Evolutionary conservation across 2,329 filamentous ascomycete genomes (phyloP).

Genomic region (Ophiostoma sp.): DNA sequence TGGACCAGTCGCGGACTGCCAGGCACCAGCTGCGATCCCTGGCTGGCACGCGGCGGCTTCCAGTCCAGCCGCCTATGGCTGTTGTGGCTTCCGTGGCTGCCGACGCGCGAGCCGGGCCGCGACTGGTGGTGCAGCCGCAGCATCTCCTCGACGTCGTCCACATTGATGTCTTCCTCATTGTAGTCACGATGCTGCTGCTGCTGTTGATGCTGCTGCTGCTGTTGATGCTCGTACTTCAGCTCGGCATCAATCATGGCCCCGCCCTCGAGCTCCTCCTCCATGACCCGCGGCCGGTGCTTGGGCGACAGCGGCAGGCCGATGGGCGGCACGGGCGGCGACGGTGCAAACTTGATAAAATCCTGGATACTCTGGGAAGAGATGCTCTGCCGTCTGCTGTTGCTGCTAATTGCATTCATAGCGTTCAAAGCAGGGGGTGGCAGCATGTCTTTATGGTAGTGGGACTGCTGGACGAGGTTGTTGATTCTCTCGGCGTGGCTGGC

Average conservation of each 20-base stretch:
- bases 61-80: slow-evolving; percentile 14
- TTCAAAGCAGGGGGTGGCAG: slow-evolving; percentile 14
- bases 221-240: neutral
- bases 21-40: neutral
- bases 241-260: neutral
- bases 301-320: slow-evolving; percentile 24
- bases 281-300: slow-evolving; percentile 2
- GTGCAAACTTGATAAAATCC: slow-evolving; percentile 27
- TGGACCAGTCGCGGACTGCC: neutral
- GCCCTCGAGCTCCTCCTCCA: neutral
- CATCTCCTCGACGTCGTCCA: slow-evolving; percentile 17
- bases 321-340: slow-evolving; percentile 25
- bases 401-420: too few relatives aligned
- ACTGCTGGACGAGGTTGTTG: neutral
- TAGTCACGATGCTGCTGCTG: neutral
- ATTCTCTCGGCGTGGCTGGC: neutral
- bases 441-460: neutral
- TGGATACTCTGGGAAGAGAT: slow-evolving; percentile 24
- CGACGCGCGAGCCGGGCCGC: slow-evolving; percentile 9
- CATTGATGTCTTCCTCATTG: neutral
- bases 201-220: neutral
- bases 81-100: neutral
- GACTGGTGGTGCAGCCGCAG: slow-evolving; percentile 15
- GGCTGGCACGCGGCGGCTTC: slow-evolving; percentile 8
- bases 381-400: neutral